Evolutionary conservation across 2,329 filamentous ascomycete genomes (phyloP), one percentile per base, ranked within the genome.

Genomic region (Pestalotiopsis fici): DNA sequence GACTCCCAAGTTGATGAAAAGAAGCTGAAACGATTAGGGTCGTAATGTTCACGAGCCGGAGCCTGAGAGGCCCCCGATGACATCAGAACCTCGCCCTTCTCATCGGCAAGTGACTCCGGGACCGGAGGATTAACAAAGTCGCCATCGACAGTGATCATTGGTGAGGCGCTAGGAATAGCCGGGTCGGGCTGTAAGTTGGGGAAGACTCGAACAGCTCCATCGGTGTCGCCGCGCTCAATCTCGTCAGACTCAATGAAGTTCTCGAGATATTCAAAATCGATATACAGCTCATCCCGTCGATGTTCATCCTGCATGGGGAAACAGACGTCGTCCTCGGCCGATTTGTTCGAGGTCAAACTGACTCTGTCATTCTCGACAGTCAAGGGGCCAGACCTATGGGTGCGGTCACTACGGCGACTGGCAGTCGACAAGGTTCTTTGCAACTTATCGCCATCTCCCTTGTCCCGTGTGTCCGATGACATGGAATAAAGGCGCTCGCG

Each of bases 1-100:
- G 94, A 95, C 76, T 98, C 95, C 80, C 94, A 92, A 65, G 96
- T 93, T 0, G 96, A 98, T 0, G 95, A 98, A 80, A 99, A 99
- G 82, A 98, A 98, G 70, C 95, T 96, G 83, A 97, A 98, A 4
- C 95, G 89, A 76, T 95, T 96, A 37, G 88, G 86, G 67, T 93
- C 90, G 59, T 85, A 77, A 47, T 81, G 79, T 15, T 79, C 72
- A 70, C 82, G 82, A 28, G 84, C 80, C 4, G 79, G 63, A n/a
- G 69, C 67, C 3, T 73, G 74, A 1, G 75, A 72, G 3, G 82
- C 78, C 0, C 78, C 70, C 3, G 74, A 35, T 13, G 59, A 64
- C 12, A 69, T 39, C 23, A 64, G 39, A 9, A 64, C 28, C 23
- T 47, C 71, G 2, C 70, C 74, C 74, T 90, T 89, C 74, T 90